Evolutionary conservation across 2,329 filamentous ascomycete genomes (phyloP).

Genomic region (Podosphaera leucotricha): DNA sequence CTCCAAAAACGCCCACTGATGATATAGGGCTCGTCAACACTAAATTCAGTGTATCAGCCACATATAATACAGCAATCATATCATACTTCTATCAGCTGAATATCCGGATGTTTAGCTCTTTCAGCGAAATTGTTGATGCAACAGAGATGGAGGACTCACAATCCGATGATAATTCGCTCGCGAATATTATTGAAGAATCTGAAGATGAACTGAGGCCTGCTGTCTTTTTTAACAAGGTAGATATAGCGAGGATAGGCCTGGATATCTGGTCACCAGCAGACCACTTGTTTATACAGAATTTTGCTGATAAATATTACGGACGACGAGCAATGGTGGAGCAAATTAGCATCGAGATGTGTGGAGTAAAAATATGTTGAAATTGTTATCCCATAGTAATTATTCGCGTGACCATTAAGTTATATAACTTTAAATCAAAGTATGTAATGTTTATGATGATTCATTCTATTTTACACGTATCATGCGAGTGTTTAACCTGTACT

Average conservation of each 20-base stretch:
- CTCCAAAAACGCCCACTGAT: slow-evolving; percentile 7
- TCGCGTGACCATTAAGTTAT: too few relatives aligned
- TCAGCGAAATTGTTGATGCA: slow-evolving; percentile 35
- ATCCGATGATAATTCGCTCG: slow-evolving; percentile 19
- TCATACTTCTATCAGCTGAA: slow-evolving; percentile 65
- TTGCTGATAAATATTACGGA: slow-evolving; percentile 41
- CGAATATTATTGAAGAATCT: slow-evolving; percentile 30
- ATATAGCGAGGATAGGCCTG: slow-evolving; percentile 48
- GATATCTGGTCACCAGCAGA: slow-evolving; percentile 56
- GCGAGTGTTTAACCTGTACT: background rate
- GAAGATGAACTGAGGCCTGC: slow-evolving; percentile 9
- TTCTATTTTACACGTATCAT: background rate
- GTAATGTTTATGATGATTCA: background rate
- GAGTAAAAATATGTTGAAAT: slow-evolving; percentile 39
- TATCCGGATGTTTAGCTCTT: slow-evolving; percentile 33
- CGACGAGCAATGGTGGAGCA: slow-evolving; percentile 38
- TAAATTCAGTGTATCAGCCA: slow-evolving; percentile 16
- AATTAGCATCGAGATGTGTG: slow-evolving; percentile 51
- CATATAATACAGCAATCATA: slow-evolving; percentile 44
- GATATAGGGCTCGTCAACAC: background rate
- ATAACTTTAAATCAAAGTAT: background rate
- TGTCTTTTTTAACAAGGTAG: slow-evolving; percentile 36
- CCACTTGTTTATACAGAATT: slow-evolving; percentile 40
- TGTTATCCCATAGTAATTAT: too few relatives aligned
- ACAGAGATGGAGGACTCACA: slow-evolving; percentile 16